A percentile compares a stretch with the other conserved stretches of the same genome.
Conservation (phyloP, 1,284 basidiomycete genomes). For the Inonotus hispidus region DNA sequence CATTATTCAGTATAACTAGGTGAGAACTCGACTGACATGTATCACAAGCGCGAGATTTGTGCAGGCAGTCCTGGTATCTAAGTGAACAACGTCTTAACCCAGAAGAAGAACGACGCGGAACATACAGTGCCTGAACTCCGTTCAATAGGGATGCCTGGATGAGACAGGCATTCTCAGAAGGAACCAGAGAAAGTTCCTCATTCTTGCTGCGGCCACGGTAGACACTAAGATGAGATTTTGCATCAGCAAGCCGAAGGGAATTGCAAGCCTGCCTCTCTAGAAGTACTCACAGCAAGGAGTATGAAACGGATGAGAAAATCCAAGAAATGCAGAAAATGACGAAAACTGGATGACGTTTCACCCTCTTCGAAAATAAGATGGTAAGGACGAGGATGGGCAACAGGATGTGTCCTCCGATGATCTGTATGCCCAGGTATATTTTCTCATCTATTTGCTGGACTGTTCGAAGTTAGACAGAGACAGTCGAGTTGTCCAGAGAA, state of each 20-base stretch:
- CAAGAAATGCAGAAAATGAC: slow-evolving; percentile 18
- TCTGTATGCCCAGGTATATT: slow-evolving; percentile 18
- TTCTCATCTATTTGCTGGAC: slow-evolving; percentile 15
- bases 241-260: no score
- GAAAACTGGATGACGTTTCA: slow-evolving; percentile 19
- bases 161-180: slow-evolving; percentile 10
- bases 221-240: no score
- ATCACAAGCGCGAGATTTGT: slow-evolving; percentile 15
- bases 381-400: slow-evolving; percentile 19
- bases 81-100: background rate
- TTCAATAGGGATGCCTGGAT: slow-evolving; percentile 18
- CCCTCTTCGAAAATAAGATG: slow-evolving; percentile 14
- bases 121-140: slow-evolving; percentile 17
- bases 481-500: background rate
- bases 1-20: background rate
- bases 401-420: slow-evolving; percentile 19
- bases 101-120: background rate
- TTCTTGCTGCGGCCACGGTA: slow-evolving; percentile 14
- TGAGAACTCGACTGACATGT: slow-evolving; percentile 9
- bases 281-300: slow-evolving; percentile 16
- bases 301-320: slow-evolving; percentile 18
- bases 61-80: slow-evolving; percentile 8
- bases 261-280: background rate
- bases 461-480: background rate
- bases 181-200: slow-evolving; percentile 14